Conservation (phyloP, 164 flowering plant species). For the Tinospora cordifolia region DNA sequence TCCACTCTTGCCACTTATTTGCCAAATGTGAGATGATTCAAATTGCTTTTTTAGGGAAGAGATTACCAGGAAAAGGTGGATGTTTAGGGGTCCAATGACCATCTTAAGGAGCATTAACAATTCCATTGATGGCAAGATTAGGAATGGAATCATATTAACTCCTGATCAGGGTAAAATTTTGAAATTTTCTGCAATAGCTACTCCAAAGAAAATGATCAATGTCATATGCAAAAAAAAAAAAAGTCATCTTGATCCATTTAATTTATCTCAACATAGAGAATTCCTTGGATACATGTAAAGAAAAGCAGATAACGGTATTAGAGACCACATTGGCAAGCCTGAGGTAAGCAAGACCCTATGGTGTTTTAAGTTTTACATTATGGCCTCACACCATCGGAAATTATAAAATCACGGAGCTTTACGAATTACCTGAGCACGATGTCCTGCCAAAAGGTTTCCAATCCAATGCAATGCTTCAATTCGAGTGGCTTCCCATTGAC, state of each 20-base stretch:
- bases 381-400: not conserved
- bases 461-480: slow-evolving; percentile 95
- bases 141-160: too few relatives aligned
- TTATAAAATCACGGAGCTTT: not conserved
- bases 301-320: not conserved
- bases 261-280: not conserved
- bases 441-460: slow-evolving; percentile 61
- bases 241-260: not conserved
- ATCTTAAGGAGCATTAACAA: not conserved
- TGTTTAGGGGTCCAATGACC: not conserved
- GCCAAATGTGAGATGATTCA: not conserved
- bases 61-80: not conserved
- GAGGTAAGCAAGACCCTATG: not conserved
- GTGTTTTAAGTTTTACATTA: not conserved
- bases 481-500: slow-evolving; percentile 87
- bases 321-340: not conserved
- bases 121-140: not conserved
- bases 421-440: slow-evolving; percentile 68
- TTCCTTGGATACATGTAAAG: not conserved
- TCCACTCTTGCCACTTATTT: not conserved
- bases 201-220: not conserved
- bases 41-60: too few relatives aligned
- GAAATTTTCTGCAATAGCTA: too few relatives aligned
- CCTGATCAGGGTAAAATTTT: too few relatives aligned
- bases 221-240: not conserved